Evolutionary conservation across 2,329 filamentous ascomycete genomes (phyloP).

Genomic region (Xylariaceae sp.): DNA sequence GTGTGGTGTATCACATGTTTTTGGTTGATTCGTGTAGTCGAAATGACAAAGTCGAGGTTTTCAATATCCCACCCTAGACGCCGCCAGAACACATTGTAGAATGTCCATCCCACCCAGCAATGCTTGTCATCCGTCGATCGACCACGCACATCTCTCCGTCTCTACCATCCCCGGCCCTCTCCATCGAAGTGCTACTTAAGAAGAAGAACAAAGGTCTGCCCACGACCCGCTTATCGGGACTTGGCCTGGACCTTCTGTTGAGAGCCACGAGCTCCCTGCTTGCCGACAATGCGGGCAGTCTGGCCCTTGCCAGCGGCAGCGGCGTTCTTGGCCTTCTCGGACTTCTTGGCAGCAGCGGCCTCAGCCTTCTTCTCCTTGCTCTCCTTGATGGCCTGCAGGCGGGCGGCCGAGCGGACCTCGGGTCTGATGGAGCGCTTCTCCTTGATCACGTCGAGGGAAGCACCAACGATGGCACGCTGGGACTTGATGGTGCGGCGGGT

Average conservation of each 20-base stretch:
- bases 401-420: slow-evolving; percentile 89
- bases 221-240: slow-evolving; percentile 61
- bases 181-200: slow-evolving; percentile 15
- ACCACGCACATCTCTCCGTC: slow-evolving; percentile 11
- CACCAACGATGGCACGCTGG: slow-evolving; percentile 98
- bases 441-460: slow-evolving; percentile 99
- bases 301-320: slow-evolving; percentile 69
- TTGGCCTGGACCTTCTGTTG: slow-evolving; percentile 79
- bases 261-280: slow-evolving; percentile 94
- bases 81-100: slow-evolving; percentile 30
- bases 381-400: slow-evolving; percentile 86
- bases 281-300: slow-evolving; percentile 77
- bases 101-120: slow-evolving; percentile 21
- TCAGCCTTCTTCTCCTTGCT: slow-evolving; percentile 98
- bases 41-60: slow-evolving; percentile 28
- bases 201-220: not conserved
- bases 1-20: slow-evolving; percentile 22
- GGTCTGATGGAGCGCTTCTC: slow-evolving; percentile 93
- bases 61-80: slow-evolving; percentile 32
- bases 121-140: slow-evolving; percentile 17
- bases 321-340: slow-evolving; percentile 95
- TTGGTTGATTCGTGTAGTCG: slow-evolving; percentile 20
- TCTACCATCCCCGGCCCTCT: slow-evolving; percentile 15
- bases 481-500: slow-evolving; percentile 96
- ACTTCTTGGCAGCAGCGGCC: slow-evolving; percentile 89